Evolutionary conservation across 176 grass and related monocot genomes (phyloP).

Genomic region (Avena atlantica): DNA sequence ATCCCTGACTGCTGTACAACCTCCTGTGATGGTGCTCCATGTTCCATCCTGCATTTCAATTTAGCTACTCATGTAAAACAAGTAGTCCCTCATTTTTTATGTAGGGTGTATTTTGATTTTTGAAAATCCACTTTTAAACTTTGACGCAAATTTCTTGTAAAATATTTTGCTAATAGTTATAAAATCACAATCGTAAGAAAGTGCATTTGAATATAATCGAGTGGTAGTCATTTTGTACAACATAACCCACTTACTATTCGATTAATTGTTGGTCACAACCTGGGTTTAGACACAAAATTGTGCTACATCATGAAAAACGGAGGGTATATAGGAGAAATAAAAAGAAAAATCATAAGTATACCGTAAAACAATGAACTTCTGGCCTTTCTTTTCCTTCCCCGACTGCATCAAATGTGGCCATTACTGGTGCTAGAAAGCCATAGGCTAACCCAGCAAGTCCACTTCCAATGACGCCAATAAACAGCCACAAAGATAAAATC

Average conservation of each 20-base stretch:
- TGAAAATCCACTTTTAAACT: not conserved
- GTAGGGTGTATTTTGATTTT: not conserved
- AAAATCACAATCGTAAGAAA: not conserved
- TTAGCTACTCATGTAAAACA: slow-evolving; percentile 37
- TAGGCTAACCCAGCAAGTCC: slow-evolving; percentile 65
- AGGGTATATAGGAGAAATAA: not conserved
- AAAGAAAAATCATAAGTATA: slow-evolving; percentile 40
- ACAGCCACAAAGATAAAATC: slow-evolving; percentile 67
- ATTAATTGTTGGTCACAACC: not conserved
- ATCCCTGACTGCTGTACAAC: slow-evolving; percentile 82
- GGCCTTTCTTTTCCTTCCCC: slow-evolving; percentile 84
- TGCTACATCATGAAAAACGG: not conserved
- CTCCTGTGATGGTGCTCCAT: slow-evolving; percentile 84
- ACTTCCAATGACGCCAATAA: slow-evolving; percentile 67
- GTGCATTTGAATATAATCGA: not conserved
- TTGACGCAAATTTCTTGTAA: not conserved
- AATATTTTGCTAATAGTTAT: not conserved
- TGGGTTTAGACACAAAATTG: not conserved
- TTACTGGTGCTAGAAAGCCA: slow-evolving; percentile 84
- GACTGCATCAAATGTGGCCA: slow-evolving; percentile 92
- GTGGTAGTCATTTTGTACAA: not conserved
- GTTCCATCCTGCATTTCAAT: slow-evolving; percentile 83
- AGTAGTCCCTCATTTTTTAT: not conserved
- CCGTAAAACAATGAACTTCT: slow-evolving; percentile 79
- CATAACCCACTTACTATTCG: not conserved